These are phyloP conservation scores for Sclerotinia glacialis DNA, from an alignment of 2,329 filamentous ascomycete genomes.

Conservation along the genomic window DNA sequence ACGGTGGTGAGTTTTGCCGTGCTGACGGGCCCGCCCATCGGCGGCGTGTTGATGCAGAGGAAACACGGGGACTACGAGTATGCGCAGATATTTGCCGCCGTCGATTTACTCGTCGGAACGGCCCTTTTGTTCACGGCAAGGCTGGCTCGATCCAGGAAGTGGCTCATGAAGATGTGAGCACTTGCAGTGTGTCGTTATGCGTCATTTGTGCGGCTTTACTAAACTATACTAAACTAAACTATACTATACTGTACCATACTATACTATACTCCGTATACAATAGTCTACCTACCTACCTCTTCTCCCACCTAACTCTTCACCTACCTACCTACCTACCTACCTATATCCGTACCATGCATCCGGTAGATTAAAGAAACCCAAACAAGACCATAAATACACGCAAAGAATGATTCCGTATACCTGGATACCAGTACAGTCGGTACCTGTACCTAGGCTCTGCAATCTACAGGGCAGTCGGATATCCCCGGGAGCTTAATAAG, in stretches of 20 bases:
- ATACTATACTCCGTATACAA: too few relatives aligned
- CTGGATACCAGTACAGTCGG: too few relatives aligned
- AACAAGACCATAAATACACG: neutral
- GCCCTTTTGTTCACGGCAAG: slow-evolving; percentile 45
- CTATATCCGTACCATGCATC: neutral
- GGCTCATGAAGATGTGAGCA: slow-evolving; percentile 32
- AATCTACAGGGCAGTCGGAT: neutral
- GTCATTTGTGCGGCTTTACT: slow-evolving; percentile 4
- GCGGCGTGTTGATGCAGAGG: slow-evolving; percentile 49
- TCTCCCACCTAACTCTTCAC: too few relatives aligned
- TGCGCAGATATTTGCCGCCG: slow-evolving; percentile 51
- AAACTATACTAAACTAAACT: too few relatives aligned
- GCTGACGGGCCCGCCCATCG: slow-evolving; percentile 54
- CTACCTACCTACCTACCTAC: too few relatives aligned
- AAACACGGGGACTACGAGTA: slow-evolving; percentile 48
- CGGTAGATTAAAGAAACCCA: too few relatives aligned
- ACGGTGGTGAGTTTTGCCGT: slow-evolving; percentile 52
- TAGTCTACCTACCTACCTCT: too few relatives aligned
- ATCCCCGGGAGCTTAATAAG: neutral
- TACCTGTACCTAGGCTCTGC: neutral
- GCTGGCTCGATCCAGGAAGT: slow-evolving; percentile 41
- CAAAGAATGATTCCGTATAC: too few relatives aligned
- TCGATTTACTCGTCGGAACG: slow-evolving; percentile 45
- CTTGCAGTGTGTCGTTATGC: neutral
- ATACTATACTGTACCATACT: too few relatives aligned